These are phyloP conservation scores for Penicillium sp. DNA, from an alignment of 2,329 filamentous ascomycete genomes.

Conservation along the genomic window DNA sequence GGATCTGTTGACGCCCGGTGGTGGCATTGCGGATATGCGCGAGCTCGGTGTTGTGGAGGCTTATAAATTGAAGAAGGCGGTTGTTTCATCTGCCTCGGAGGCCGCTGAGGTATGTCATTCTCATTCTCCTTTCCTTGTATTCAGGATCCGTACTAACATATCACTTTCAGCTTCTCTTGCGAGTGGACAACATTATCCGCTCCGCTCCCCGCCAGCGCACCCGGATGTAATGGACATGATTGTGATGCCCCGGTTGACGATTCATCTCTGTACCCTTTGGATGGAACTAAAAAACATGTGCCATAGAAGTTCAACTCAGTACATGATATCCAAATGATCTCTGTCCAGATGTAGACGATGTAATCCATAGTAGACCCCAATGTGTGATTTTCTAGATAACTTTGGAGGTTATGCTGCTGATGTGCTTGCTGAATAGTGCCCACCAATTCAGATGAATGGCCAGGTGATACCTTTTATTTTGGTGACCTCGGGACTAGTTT, in stretches of 20 bases:
- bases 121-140: not conserved
- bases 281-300: slow-evolving; percentile 15
- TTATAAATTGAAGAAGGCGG: slow-evolving; percentile 98
- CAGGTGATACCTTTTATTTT: too few species aligned
- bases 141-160: slow-evolving; percentile 15
- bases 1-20: slow-evolving; percentile 84
- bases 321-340: slow-evolving; percentile 8
- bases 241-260: slow-evolving; percentile 22
- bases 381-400: too few species aligned
- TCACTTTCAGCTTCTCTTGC: slow-evolving; percentile 69
- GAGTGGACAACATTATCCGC: slow-evolving; percentile 97
- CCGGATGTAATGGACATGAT: slow-evolving; percentile 59
- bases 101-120: slow-evolving; percentile 78
- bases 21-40: slow-evolving; percentile 92
- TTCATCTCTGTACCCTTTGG: slow-evolving; percentile 15
- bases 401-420: too few species aligned
- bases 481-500: too few species aligned
- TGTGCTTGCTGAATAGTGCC: too few species aligned
- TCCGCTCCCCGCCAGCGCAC: slow-evolving; percentile 83
- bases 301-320: slow-evolving; percentile 16
- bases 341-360: too few species aligned
- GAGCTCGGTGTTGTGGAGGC: slow-evolving; percentile 94
- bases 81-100: slow-evolving; percentile 93
- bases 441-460: too few species aligned
- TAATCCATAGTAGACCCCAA: too few species aligned